Conservation (phyloP, 768 basidiomycete genomes). For the Suillus occidentalis region DNA sequence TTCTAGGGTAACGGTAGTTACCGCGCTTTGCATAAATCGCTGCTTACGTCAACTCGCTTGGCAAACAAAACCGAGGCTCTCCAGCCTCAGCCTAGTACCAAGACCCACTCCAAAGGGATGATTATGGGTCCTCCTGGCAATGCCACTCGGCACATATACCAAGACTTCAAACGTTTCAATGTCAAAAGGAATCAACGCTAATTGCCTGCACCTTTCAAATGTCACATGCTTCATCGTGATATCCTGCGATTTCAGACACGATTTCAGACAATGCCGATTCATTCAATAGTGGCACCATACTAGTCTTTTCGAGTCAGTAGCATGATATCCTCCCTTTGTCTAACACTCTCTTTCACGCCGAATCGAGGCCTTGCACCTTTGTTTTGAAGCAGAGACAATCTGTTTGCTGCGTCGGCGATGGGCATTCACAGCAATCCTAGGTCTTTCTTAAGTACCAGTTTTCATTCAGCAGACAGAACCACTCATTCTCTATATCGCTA, state of each 20-base stretch:
- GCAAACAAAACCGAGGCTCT: too few relatives aligned
- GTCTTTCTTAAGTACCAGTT: not conserved
- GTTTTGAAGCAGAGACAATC: not conserved
- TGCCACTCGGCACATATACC: too few relatives aligned
- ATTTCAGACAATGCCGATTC: not conserved
- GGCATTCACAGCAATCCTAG: not conserved
- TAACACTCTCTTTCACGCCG: not conserved
- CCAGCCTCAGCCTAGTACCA: too few relatives aligned
- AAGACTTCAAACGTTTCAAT: too few relatives aligned
- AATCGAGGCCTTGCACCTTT: not conserved
- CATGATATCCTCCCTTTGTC: not conserved
- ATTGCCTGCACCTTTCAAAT: not conserved
- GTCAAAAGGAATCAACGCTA: too few relatives aligned
- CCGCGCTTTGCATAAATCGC: too few relatives aligned
- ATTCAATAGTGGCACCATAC: too few relatives aligned
- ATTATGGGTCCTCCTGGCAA: too few relatives aligned
- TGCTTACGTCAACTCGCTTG: not conserved
- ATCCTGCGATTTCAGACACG: not conserved
- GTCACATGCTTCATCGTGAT: not conserved
- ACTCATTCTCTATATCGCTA: too few relatives aligned
- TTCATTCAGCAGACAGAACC: not conserved
- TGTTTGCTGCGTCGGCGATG: not conserved
- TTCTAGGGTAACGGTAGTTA: too few relatives aligned
- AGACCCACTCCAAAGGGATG: too few relatives aligned
- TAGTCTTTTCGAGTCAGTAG: not conserved